Base-by-base conservation (phyloP, 2,329 filamentous ascomycete genomes). In the Fusarium graminum region DNA sequence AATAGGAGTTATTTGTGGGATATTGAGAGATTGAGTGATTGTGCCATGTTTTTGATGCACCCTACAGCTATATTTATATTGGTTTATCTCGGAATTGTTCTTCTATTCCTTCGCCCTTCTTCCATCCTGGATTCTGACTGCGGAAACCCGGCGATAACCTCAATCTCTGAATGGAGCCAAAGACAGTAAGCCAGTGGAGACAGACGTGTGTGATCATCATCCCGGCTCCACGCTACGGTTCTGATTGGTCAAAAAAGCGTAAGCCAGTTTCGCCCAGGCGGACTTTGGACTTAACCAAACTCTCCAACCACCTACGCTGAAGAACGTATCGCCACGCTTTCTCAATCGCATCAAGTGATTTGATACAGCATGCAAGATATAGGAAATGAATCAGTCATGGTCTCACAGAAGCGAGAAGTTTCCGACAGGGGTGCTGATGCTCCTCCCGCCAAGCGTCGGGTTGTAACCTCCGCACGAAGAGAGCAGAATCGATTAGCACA, bases 401-500 rank as follows among this genome's bases (percentile, higher is more conserved):
- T 9, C 5, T 29, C 49, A 12, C 16, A 1, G 4, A 44, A 42
- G 13, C 52, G n/a, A 36, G 7, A 4, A 6, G 4, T 14, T 4
- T 3, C 9, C 1, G 3, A 14, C 1, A 12, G n/a, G 13, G 41
- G 12, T 7, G 7, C 38, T 38, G 36, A 19, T 6, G 5, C 28
- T 3, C 44, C 46, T 1, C 16, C 62, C 3, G 3, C 43, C 6
- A 47, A 65, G 32, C 57, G 50, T 7, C 64, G 73, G 16, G 52
- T 65, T 8, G 0, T 74, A 1, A 74, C 73, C 0, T 36, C 45
- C 0, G 73, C 73, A 0, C 38, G 73, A 2, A 72, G 65, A 19
- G 73, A 74, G 25, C 71, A 74, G 45, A 75, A 75, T 44, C 63
- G 72, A 1, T 10, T 56, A 4, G 71, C 73, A 1, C 73, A 75